phyloP scores from a whole-genome alignment of 2,329 filamentous ascomycete genomes.

The Dendrostoma leiphaemia region DNA sequence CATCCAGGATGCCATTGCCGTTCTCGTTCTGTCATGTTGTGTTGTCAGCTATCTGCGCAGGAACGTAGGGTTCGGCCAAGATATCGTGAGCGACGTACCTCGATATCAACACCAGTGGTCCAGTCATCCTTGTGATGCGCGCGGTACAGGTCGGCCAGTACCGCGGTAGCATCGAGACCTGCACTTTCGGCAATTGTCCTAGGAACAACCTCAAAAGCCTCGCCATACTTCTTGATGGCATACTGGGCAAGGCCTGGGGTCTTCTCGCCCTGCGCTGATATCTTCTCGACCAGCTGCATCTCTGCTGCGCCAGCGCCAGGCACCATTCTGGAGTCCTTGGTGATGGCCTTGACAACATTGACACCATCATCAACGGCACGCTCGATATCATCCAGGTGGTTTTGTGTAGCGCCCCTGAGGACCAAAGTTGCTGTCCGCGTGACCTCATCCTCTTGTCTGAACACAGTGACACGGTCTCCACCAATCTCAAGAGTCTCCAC shows the following conservation, averaged over 20 bases:
- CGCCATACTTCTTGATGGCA: conserved; percentile 94
- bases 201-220: conserved; percentile 96
- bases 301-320: conserved; percentile 94
- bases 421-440: conserved; percentile 94
- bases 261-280: conserved; percentile 87
- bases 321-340: conserved; percentile 85
- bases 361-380: conserved; percentile 96
- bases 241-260: conserved; percentile 92
- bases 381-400: conserved; percentile 96
- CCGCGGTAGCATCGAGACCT: conserved; percentile 94
- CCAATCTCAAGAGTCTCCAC: conserved; percentile 98
- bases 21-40: conserved; percentile 61
- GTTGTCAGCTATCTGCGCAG: conserved; percentile 23
- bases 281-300: conserved; percentile 87
- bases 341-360: conserved; percentile 98
- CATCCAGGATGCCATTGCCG: conserved; percentile 77
- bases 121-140: conserved; percentile 88
- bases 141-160: conserved; percentile 87
- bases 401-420: conserved; percentile 92
- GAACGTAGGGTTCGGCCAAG: background rate
- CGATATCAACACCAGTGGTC: conserved; percentile 91
- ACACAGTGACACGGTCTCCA: conserved; percentile 95
- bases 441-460: conserved; percentile 90
- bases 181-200: conserved; percentile 92
- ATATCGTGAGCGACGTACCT: conserved; percentile 46